Conservation (phyloP, 495 filamentous ascomycete species). For the Xeromyces bisporus region DNA sequence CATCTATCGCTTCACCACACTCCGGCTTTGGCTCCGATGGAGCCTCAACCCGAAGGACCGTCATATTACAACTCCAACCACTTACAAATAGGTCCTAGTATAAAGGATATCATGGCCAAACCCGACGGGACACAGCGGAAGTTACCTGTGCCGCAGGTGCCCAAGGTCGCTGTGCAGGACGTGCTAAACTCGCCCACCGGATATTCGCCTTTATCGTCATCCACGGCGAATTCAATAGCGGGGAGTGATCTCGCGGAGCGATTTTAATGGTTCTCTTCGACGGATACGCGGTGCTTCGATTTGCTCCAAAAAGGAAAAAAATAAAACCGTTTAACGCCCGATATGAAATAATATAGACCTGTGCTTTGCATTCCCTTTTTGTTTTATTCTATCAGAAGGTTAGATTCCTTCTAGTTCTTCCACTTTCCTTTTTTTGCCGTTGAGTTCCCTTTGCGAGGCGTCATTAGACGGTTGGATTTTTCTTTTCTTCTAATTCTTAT, state of each 20-base stretch:
- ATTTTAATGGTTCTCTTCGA: constrained; percentile 11
- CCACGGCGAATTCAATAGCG: constrained; percentile 31
- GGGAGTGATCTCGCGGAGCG: constrained; percentile 26
- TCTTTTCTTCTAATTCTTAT: constrained; percentile 9
- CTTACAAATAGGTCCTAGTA: constrained; percentile 46
- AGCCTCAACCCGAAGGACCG: constrained; percentile 48
- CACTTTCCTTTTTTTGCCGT: constrained; percentile 9
- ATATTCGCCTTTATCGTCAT: constrained; percentile 39
- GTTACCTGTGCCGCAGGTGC: constrained; percentile 78
- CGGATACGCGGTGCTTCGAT: constrained; percentile 5
- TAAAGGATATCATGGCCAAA: constrained; percentile 84
- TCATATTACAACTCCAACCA: constrained; percentile 39
- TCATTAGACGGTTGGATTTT: constrained; percentile 22
- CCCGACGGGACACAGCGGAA: constrained; percentile 79
- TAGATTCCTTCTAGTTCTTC: constrained; percentile 8
- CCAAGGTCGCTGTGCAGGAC: constrained; percentile 80
- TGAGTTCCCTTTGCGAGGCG: constrained; percentile 20
- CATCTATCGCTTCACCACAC: constrained; percentile 72
- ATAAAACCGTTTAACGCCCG: constrained; percentile 13
- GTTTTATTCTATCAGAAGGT: constrained; percentile 18
- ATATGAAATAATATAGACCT: constrained; percentile 32
- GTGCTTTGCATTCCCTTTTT: constrained; percentile 23
- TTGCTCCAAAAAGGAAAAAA: background rate
- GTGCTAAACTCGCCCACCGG: constrained; percentile 51
- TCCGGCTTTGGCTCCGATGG: constrained; percentile 86